phyloP scores from a whole-genome alignment of 352 stramenopile genomes.

The Sclerospora graminicola region DNA sequence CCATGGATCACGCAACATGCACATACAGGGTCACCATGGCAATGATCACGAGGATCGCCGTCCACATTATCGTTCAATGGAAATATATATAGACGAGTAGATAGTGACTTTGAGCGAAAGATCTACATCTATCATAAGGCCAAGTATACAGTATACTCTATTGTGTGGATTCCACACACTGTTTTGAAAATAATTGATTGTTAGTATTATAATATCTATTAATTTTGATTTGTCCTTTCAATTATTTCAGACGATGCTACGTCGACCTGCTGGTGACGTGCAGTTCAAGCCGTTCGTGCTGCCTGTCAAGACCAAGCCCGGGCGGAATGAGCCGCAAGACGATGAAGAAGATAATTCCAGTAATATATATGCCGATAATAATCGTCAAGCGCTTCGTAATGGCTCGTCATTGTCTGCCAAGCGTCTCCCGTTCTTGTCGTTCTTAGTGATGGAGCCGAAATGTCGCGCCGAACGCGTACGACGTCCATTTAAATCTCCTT shows the following conservation, averaged over 20 bases:
- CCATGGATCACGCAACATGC: constrained; percentile 29
- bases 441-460: constrained; percentile 56
- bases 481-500: constrained; percentile 73
- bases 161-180: no score
- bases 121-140: no score
- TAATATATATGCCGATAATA: constrained; percentile 19
- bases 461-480: constrained; percentile 45
- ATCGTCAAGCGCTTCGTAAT: no score
- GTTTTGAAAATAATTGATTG: no score
- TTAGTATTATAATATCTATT: no score
- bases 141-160: no score
- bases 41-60: constrained; percentile 5
- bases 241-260: no score
- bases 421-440: constrained; percentile 73
- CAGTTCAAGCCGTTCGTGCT: constrained; percentile 78
- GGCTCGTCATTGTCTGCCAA: constrained; percentile 55
- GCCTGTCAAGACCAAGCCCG: constrained; percentile 31
- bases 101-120: constrained; percentile 32
- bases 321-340: not conserved
- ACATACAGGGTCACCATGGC: not conserved
- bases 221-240: no score
- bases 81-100: constrained; percentile 26
- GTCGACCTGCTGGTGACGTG: constrained; percentile 8
- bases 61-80: constrained; percentile 18
- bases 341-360: no score